Evolutionary conservation across 2,329 filamentous ascomycete genomes (phyloP).

Genomic region (Nigrograna mackinnonii): DNA sequence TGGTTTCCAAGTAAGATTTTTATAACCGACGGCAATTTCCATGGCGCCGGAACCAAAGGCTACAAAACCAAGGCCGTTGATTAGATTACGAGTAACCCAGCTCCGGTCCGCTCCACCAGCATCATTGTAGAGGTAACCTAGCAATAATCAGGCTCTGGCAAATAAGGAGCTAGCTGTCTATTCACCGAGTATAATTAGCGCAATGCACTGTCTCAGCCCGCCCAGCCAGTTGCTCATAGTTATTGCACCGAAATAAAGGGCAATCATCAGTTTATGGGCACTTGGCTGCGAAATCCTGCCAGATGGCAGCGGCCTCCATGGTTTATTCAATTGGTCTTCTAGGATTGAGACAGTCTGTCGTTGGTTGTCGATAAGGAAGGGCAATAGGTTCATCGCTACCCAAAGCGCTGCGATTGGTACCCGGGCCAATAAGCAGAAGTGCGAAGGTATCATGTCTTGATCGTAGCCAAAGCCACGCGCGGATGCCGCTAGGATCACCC

Average conservation of each 20-base stretch:
- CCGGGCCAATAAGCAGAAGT: too few relatives aligned
- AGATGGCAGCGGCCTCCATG: conserved; percentile 33
- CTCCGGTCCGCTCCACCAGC: conserved; percentile 22
- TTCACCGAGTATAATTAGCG: too few relatives aligned
- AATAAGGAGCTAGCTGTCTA: too few relatives aligned
- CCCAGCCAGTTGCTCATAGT: conserved; percentile 15
- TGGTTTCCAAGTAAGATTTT: neutral
- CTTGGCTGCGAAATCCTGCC: conserved; percentile 15
- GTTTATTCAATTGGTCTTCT: conserved; percentile 36
- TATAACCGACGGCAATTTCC: conserved; percentile 15
- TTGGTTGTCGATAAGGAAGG: conserved; percentile 35
- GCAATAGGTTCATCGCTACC: conserved; percentile 31
- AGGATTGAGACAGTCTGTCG: conserved; percentile 14
- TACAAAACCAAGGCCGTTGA: conserved; percentile 29
- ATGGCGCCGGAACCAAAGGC: conserved; percentile 27
- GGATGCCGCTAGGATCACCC: too few relatives aligned
- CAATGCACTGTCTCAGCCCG: too few relatives aligned
- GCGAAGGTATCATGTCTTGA: too few relatives aligned
- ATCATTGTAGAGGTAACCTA: conserved; percentile 28
- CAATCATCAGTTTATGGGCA: conserved; percentile 17
- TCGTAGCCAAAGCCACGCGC: too few relatives aligned
- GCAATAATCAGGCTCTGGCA: too few relatives aligned
- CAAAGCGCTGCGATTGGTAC: conserved; percentile 14
- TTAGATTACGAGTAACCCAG: conserved; percentile 24
- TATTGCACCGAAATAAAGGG: conserved; percentile 9